Base-by-base conservation (phyloP, 176 grass and related monocot genomes). In the Cenchrus fungigraminus region DNA sequence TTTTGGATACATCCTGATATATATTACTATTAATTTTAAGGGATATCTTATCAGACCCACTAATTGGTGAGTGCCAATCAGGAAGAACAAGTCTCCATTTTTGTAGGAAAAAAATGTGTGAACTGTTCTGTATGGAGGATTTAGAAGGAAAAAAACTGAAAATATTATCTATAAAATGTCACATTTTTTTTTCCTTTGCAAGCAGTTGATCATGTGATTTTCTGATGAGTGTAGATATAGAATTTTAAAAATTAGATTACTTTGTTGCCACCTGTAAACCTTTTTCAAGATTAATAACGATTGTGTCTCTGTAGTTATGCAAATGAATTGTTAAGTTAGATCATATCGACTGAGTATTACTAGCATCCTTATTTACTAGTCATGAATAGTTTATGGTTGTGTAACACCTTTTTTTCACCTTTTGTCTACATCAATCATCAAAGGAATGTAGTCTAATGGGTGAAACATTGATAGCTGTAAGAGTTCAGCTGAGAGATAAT, bases 401-500 rank as follows among this genome's bases (percentile, higher is more conserved):
- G 49, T 12, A 50, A 3, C 62, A 19, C 5, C 1, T 74, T 13
- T 31, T n/a, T 65, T 56, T 37, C 22, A 80, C n/a, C 15, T 22
- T 62, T 74, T 86, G 15, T 80, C 47, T 53, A 46, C 47, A 84
- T 68, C 58, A 77, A 68, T 42, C 29, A 55, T 45, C 65, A 19
- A 57, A 68, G 55, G 34, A 31, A 44, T 53, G 32, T 32, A 11
- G 50, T 76, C 55, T 52, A 25, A 42, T 44, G 7, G 49, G 32
- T 66, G 65, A 65, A 31, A 31, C 40, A 8, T 4, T 51, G 4
- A 73, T 19, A 60, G 42, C 15, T 71, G 65, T 42, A 56, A 60
- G 45, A 57, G 6, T 65, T 56, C 25, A 55, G 12, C 58, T 61
- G 49, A 32, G 28, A 47, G 14, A 13, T 67, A 42, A 80, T 81